phyloP scores from a whole-genome alignment of 331 rosid genomes.

The Pyrus hybrid region DNA sequence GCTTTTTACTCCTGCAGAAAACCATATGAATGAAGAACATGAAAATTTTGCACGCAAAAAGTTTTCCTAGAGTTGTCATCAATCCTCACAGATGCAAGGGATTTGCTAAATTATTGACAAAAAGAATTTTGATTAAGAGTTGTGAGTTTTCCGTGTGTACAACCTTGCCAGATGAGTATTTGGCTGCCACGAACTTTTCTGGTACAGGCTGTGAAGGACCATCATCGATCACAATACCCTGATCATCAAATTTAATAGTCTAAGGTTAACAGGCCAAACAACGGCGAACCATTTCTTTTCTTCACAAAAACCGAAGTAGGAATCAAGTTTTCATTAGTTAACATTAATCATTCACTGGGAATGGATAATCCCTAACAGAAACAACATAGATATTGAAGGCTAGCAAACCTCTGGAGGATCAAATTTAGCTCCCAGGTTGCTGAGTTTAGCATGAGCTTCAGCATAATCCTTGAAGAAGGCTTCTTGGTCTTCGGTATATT shows the following conservation, averaged over 20 bases:
- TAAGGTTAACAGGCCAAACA: neutral
- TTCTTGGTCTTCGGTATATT: conserved; percentile 83
- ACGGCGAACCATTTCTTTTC: too few relatives aligned
- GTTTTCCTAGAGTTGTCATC: conserved; percentile 3
- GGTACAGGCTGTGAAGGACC: conserved; percentile 38
- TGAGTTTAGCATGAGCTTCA: conserved; percentile 95
- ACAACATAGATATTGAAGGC: neutral
- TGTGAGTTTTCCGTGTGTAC: conserved; percentile 12
- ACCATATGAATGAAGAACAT: conserved; percentile 35
- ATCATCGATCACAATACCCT: conserved; percentile 68
- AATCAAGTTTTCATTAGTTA: neutral
- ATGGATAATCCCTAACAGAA: neutral
- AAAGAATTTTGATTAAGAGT: conserved; percentile 3
- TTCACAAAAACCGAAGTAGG: neutral
- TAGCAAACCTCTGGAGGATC: conserved; percentile 89
- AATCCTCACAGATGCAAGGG: conserved; percentile 6
- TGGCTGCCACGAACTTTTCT: conserved; percentile 78
- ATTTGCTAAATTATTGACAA: neutral
- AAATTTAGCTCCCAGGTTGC: conserved; percentile 89
- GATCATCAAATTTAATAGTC: conserved; percentile 14
- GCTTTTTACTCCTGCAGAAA: conserved; percentile 74
- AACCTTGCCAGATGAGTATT: conserved; percentile 82
- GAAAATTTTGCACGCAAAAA: conserved; percentile 27
- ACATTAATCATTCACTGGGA: neutral
- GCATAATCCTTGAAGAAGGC: conserved; percentile 94